These are phyloP conservation scores for Retiboletus flavoniger DNA, from an alignment of 1,284 basidiomycete genomes.

Conservation along the genomic window DNA sequence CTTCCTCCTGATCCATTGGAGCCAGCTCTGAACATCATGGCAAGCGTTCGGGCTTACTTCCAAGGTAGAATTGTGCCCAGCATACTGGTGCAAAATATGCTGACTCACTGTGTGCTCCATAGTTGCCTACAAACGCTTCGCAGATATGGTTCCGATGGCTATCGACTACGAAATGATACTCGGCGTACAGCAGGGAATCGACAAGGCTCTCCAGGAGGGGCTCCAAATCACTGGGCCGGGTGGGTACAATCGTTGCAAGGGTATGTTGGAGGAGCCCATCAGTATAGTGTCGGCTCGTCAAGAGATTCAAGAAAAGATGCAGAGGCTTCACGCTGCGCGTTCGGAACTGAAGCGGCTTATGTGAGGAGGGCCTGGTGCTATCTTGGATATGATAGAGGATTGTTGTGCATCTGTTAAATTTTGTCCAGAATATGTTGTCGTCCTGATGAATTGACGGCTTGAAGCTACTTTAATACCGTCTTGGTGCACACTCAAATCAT, in stretches of 20 bases:
- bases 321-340: constrained; percentile 51
- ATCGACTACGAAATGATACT: constrained; percentile 63
- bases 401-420: neutral
- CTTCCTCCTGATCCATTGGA: constrained; percentile 54
- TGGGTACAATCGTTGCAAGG: constrained; percentile 38
- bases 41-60: constrained; percentile 70
- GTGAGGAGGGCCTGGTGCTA: neutral
- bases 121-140: constrained; percentile 72
- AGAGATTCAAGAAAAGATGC: constrained; percentile 51
- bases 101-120: neutral
- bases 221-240: constrained; percentile 37
- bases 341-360: constrained; percentile 41
- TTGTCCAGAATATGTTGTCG: neutral
- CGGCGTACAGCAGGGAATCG: constrained; percentile 42
- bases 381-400: neutral
- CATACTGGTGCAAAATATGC: neutral
- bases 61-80: constrained; percentile 45
- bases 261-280: constrained; percentile 55
- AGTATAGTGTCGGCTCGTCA: constrained; percentile 46
- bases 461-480: neutral
- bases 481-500: too few species aligned
- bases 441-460: too few species aligned
- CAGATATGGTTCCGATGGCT: constrained; percentile 60
- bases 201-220: constrained; percentile 47
- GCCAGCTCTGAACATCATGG: constrained; percentile 62